Evolutionary conservation across 208 protist species (phyloP).

Genomic region (Trypanosoma brucei): DNA sequence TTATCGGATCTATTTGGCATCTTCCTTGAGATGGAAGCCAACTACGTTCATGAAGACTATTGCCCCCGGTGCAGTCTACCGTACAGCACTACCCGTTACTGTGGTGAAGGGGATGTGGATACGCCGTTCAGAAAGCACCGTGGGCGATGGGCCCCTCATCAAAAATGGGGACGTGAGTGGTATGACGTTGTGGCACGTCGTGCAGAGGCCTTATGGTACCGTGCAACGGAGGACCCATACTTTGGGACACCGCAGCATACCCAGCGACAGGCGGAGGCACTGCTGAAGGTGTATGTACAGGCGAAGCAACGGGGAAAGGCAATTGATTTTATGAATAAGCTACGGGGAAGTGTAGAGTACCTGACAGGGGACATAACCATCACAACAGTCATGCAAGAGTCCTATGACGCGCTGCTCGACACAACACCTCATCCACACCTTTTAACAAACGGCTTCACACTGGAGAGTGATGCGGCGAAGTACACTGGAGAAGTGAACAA

Average conservation of each 20-base stretch:
- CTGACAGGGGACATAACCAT: constrained; percentile 53
- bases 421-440: constrained; percentile 75
- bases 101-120: constrained; percentile 74
- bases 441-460: constrained; percentile 74
- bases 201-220: constrained; percentile 87
- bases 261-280: constrained; percentile 75
- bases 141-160: constrained; percentile 82
- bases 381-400: constrained; percentile 53
- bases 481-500: constrained; percentile 68
- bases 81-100: constrained; percentile 76
- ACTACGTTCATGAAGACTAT: constrained; percentile 77
- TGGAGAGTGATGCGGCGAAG: constrained; percentile 43
- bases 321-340: constrained; percentile 68
- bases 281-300: constrained; percentile 73
- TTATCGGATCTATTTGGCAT: constrained; percentile 81
- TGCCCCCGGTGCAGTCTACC: constrained; percentile 87
- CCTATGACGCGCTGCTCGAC: constrained; percentile 66
- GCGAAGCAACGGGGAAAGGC: constrained; percentile 77
- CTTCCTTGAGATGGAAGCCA: constrained; percentile 90
- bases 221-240: constrained; percentile 82
- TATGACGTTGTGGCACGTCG: constrained; percentile 78
- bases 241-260: constrained; percentile 75
- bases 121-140: constrained; percentile 83
- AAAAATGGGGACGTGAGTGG: constrained; percentile 84
- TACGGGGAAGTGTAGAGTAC: constrained; percentile 77